These are phyloP conservation scores for Pichia sp. DNA, from an alignment of 1,139 yeast species.

Conservation along the genomic window DNA sequence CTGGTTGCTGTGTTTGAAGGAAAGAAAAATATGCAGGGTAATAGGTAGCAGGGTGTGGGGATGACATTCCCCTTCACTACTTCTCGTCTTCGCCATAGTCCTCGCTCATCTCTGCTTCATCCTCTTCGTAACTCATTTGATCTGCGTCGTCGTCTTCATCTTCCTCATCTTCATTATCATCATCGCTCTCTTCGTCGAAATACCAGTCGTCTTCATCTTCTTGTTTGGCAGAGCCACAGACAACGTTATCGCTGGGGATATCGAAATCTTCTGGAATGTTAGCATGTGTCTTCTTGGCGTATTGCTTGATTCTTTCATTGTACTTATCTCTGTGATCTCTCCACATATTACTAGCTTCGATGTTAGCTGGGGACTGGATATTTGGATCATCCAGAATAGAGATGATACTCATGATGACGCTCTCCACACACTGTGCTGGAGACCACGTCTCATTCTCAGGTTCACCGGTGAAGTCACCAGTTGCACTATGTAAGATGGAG, in stretches of 20 bases:
- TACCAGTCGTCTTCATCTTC: slow-evolving; percentile 30
- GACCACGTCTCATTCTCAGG: slow-evolving; percentile 94
- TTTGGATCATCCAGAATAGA: slow-evolving; percentile 91
- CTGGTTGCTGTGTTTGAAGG: too few species aligned
- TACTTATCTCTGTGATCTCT: slow-evolving; percentile 76
- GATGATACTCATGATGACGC: slow-evolving; percentile 82
- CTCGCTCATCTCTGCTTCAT: slow-evolving; percentile 31
- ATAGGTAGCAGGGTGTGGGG: too few species aligned
- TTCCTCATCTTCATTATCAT: slow-evolving; percentile 29
- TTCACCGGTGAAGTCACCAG: slow-evolving; percentile 84
- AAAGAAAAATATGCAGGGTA: too few species aligned
- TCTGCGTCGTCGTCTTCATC: slow-evolving; percentile 26
- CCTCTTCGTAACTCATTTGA: slow-evolving; percentile 31
- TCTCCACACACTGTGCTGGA: slow-evolving; percentile 95
- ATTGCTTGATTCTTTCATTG: slow-evolving; percentile 67
- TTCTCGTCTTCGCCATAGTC: slow-evolving; percentile 30
- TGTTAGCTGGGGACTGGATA: slow-evolving; percentile 87
- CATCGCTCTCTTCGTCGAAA: slow-evolving; percentile 21
- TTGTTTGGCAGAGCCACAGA: slow-evolving; percentile 17
- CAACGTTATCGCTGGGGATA: slow-evolving; percentile 43
- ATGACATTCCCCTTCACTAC: too few species aligned
- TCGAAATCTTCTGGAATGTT: slow-evolving; percentile 84
- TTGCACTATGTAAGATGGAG: slow-evolving; percentile 78
- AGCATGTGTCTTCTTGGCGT: slow-evolving; percentile 75
- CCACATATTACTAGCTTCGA: slow-evolving; percentile 91